Evolutionary conservation across 345 rosid genomes (phyloP).

Genomic region (Populus simonii): DNA sequence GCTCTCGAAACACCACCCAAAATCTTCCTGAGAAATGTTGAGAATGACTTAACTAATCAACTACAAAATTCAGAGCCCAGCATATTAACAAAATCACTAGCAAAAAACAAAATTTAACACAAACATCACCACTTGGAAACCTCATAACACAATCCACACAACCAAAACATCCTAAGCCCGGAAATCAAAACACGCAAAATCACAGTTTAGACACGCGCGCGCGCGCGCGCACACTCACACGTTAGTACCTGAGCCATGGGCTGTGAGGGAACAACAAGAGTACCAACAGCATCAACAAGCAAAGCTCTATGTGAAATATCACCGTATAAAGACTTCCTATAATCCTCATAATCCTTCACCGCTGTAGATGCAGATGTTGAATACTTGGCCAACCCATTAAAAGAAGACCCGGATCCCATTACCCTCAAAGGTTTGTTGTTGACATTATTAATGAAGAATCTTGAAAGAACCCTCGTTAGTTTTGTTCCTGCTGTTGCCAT

Average conservation of each 20-base stretch:
- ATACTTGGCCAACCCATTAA: not conserved
- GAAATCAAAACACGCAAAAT: not conserved
- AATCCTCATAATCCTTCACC: slow-evolving; percentile 76
- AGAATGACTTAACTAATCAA: not conserved
- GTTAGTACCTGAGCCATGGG: slow-evolving; percentile 83
- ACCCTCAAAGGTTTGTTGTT: not conserved
- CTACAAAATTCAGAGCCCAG: not conserved
- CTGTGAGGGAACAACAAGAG: slow-evolving; percentile 90
- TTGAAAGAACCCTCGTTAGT: slow-evolving; percentile 1
- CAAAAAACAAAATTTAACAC: not conserved
- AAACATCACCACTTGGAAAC: not conserved
- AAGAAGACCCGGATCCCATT: not conserved
- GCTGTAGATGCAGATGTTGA: slow-evolving; percentile 10
- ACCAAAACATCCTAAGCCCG: not conserved
- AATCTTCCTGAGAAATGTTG: not conserved
- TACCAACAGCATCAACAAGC: slow-evolving; percentile 92
- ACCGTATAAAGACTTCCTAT: slow-evolving; percentile 77
- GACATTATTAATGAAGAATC: not conserved
- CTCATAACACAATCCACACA: not conserved
- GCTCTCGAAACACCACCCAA: not conserved
- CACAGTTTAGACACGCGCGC: no score
- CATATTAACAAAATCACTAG: not conserved
- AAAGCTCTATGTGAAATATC: slow-evolving; percentile 81
- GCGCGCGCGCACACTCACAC: no score
- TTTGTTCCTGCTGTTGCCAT: slow-evolving; percentile 4